Evolutionary conservation across 331 rosid genomes (phyloP).

Genomic region (Malus hybrid): DNA sequence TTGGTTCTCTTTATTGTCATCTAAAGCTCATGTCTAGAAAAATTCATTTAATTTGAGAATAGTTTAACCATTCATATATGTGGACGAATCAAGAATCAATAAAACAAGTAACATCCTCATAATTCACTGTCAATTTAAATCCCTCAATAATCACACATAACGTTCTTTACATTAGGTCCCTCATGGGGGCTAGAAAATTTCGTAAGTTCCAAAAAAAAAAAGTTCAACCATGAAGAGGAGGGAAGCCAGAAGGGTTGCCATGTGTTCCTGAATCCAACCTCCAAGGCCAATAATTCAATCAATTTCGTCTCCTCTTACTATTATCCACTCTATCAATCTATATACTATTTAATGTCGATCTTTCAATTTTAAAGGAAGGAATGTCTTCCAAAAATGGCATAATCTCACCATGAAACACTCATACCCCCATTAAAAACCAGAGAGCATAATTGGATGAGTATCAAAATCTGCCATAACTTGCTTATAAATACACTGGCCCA

Average conservation of each 20-base stretch:
- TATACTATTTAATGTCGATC: slow-evolving; percentile 13
- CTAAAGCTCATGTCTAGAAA: neutral
- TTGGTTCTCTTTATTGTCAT: neutral
- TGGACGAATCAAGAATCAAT: neutral
- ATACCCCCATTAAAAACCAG: neutral
- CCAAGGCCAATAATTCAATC: neutral
- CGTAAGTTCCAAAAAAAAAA: neutral
- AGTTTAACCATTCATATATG: too few relatives aligned
- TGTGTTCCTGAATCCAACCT: neutral
- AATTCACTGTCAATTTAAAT: neutral
- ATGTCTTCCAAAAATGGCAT: slow-evolving; percentile 15
- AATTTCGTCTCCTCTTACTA: neutral
- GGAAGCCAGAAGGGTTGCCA: neutral
- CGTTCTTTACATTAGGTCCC: neutral
- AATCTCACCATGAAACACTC: neutral
- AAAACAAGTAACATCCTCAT: neutral
- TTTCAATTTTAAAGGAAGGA: slow-evolving; percentile 22
- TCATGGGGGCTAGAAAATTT: slow-evolving; percentile 6
- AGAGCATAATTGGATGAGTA: slow-evolving; percentile 20
- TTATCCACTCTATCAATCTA: slow-evolving; percentile 7
- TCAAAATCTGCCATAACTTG: slow-evolving; percentile 31
- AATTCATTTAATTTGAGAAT: too few relatives aligned
- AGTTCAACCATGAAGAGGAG: neutral
- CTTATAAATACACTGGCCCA: slow-evolving; percentile 36
- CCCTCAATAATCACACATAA: neutral